phyloP scores from a whole-genome alignment of 768 basidiomycete genomes.

The Gautieria morchelliformis region DNA sequence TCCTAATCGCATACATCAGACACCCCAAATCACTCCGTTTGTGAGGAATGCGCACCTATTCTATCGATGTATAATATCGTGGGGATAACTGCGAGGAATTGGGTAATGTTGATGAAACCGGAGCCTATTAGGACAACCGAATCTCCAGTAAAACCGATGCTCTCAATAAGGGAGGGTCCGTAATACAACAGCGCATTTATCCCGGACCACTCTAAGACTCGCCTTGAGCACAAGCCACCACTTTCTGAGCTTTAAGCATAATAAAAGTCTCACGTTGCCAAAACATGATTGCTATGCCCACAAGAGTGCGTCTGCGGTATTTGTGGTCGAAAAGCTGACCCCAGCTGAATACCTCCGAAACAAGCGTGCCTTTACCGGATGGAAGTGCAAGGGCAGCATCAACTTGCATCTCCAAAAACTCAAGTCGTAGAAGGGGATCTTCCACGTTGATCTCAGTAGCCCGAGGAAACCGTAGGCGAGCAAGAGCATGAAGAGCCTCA shows the following conservation, averaged over 20 bases:
- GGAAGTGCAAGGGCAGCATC: slow-evolving; percentile 46
- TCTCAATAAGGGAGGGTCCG: slow-evolving; percentile 60
- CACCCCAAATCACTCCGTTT: background rate
- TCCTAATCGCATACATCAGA: slow-evolving; percentile 28
- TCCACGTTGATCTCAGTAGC: slow-evolving; percentile 30
- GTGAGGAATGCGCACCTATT: slow-evolving; percentile 32
- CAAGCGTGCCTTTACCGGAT: slow-evolving; percentile 10
- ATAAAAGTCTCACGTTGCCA: slow-evolving; percentile 57
- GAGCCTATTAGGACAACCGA: slow-evolving; percentile 55
- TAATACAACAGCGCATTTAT: slow-evolving; percentile 82
- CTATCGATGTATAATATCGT: slow-evolving; percentile 63
- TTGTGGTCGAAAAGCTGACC: slow-evolving; percentile 40
- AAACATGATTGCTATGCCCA: slow-evolving; percentile 69
- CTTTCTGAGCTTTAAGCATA: background rate
- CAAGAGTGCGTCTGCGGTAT: slow-evolving; percentile 52
- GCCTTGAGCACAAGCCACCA: background rate
- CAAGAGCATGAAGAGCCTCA: slow-evolving; percentile 51
- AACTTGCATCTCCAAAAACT: slow-evolving; percentile 68
- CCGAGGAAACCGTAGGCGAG: slow-evolving; percentile 41
- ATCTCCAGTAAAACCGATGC: slow-evolving; percentile 53
- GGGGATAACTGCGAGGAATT: slow-evolving; percentile 67
- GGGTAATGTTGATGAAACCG: slow-evolving; percentile 72
- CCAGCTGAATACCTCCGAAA: slow-evolving; percentile 41
- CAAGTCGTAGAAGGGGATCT: slow-evolving; percentile 54
- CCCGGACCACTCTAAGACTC: slow-evolving; percentile 65